Evolutionary conservation across 2,329 filamentous ascomycete species (phyloP).

Genomic region (Cytospora piceae): DNA sequence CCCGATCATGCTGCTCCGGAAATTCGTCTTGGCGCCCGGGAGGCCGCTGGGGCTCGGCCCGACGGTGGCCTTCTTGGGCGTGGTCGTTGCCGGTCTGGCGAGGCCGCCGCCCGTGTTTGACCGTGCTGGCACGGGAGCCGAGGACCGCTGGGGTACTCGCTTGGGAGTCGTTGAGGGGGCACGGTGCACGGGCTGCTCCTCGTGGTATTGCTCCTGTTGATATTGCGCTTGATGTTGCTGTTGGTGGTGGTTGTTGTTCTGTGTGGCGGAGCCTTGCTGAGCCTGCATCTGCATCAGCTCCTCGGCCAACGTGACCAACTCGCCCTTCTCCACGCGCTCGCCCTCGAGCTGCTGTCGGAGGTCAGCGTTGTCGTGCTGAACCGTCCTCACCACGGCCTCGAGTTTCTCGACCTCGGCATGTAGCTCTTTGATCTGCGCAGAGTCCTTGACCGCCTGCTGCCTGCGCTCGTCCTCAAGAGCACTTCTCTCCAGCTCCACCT

Average conservation of each 20-base stretch:
- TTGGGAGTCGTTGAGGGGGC: constrained; percentile 23
- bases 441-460: constrained; percentile 64
- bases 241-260: constrained; percentile 31
- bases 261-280: constrained; percentile 52
- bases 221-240: constrained; percentile 29
- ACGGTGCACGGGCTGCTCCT: constrained; percentile 14
- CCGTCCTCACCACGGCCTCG: constrained; percentile 69
- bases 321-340: constrained; percentile 82
- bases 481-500: constrained; percentile 51
- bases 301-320: constrained; percentile 79
- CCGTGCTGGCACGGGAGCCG: constrained; percentile 23
- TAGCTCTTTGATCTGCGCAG: constrained; percentile 69
- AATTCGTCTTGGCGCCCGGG: constrained; percentile 42
- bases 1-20: constrained; percentile 55
- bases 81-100: constrained; percentile 23
- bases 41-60: constrained; percentile 26
- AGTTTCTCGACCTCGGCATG: constrained; percentile 77
- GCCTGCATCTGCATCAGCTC: constrained; percentile 75
- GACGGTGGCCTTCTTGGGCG: constrained; percentile 24
- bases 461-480: constrained; percentile 56
- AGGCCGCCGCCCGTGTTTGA: constrained; percentile 21
- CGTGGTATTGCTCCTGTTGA: background rate
- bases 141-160: constrained; percentile 26
- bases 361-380: constrained; percentile 71
- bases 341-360: constrained; percentile 69